Conservation (phyloP, 139 green algal genomes). For the Limnomonas spitsbergensis region DNA sequence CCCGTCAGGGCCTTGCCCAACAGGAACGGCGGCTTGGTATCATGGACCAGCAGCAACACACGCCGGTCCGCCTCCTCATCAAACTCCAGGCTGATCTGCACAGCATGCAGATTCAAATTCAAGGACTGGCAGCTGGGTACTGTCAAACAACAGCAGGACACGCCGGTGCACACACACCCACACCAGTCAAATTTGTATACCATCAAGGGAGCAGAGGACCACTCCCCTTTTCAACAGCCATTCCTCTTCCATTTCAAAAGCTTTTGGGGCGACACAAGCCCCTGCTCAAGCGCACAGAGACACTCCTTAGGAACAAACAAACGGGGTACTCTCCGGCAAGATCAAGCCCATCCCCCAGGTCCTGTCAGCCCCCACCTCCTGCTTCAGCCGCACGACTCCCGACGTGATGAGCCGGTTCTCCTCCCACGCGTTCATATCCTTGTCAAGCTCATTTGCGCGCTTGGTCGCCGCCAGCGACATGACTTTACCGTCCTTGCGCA, state of each 20-base stretch:
- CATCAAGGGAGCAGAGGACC: too few relatives aligned
- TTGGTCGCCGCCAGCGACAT: conserved; percentile 88
- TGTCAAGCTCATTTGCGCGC: conserved; percentile 81
- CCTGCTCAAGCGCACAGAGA: too few relatives aligned
- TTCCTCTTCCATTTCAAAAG: too few relatives aligned
- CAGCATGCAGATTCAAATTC: too few relatives aligned
- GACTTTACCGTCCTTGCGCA: conserved; percentile 73
- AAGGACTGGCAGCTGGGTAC: too few relatives aligned
- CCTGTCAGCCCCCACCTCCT: conserved; percentile 44
- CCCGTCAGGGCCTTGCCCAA: conserved; percentile 53
- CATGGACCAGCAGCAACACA: conserved; percentile 92
- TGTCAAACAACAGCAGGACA: too few relatives aligned
- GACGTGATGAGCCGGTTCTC: conserved; percentile 88
- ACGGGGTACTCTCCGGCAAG: too few relatives aligned
- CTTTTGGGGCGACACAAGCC: too few relatives aligned
- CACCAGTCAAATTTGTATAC: too few relatives aligned
- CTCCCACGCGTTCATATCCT: conserved; percentile 89
- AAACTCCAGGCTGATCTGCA: conserved; percentile 78
- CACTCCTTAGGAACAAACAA: background rate
- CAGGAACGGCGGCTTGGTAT: conserved; percentile 96
- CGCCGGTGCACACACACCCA: too few relatives aligned
- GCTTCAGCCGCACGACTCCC: conserved; percentile 75
- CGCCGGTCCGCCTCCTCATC: conserved; percentile 73
- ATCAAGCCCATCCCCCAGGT: too few relatives aligned
- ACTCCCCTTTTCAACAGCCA: too few relatives aligned